Base-by-base conservation (phyloP, 148 eudicot species). In the Rhododendron williamsianum region DNA sequence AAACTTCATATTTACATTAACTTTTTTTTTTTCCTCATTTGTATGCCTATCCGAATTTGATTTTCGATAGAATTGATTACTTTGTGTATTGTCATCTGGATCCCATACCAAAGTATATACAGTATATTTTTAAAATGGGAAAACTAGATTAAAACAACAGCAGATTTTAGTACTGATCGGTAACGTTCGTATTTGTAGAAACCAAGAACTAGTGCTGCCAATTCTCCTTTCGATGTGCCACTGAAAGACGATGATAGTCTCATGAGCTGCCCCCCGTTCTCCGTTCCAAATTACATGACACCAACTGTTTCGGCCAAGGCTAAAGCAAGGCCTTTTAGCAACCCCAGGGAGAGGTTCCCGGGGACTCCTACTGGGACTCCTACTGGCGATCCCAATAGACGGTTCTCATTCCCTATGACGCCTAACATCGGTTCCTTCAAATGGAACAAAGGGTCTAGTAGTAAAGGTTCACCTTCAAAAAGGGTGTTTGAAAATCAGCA, bases 201-300 rank as follows among this genome's bases (percentile, higher is more conserved):
- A 83, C 79, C 92, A 12, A 89, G 94, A 86, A 86, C 86, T 18
- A 87, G 89, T 38, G 89, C 88, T 0, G 85, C 90, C 58, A 69
- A 82, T 81, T 94, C 94, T 49, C 88, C 92, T 27, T 93, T 90
- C 2, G 91, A 92, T 36, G 63, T 86, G 38, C 78, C 90, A 12
- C 87, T 93, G 85, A 95, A 90, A 25, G 98, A 95, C 54, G 93
- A 90, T 21, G 97, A 94, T 74, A 95, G 98, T 87, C 94, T 95
- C 85, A 93, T 87, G 56, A 95, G 98, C 89, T 95, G 97, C 86
- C 97, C 97, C 1, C 90, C 95, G 6, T 93, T 93, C 87, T 91
- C 93, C 2, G 92, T 87, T 35, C 98, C 98, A 21, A 93, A 91
- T 51, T 95, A 92, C 89, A 95, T 95, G 98, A 72, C 87, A 11